Conservation (phyloP, 495 filamentous ascomycete species). For the Rostrohypoxylon terebratum region DNA sequence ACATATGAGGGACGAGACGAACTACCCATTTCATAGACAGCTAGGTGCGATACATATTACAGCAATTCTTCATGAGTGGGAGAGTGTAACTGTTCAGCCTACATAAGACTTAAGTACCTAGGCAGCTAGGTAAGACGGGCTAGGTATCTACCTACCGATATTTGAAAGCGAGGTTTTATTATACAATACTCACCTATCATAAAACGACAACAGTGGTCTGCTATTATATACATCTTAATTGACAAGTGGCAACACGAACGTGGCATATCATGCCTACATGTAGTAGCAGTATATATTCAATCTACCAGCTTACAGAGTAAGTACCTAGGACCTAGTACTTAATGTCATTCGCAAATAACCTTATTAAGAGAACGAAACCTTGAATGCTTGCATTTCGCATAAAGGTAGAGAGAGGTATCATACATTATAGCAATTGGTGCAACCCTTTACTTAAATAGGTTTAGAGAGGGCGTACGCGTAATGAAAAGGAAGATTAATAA, state of each 20-base stretch:
- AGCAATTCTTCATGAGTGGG: too few relatives aligned
- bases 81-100: too few relatives aligned
- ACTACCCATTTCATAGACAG: conserved; percentile 24
- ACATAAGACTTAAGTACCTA: neutral
- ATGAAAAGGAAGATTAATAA: conserved; percentile 25
- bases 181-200: conserved; percentile 35
- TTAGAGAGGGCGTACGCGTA: conserved; percentile 34
- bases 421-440: neutral
- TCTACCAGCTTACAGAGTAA: too few relatives aligned
- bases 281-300: too few relatives aligned
- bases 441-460: conserved; percentile 24
- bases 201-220: conserved; percentile 18
- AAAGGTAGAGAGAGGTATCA: neutral
- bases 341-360: conserved; percentile 35
- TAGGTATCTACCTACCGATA: too few relatives aligned
- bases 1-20: conserved; percentile 21
- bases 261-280: conserved; percentile 37
- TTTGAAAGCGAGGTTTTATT: conserved; percentile 10
- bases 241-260: conserved; percentile 44
- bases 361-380: conserved; percentile 32
- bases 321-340: too few relatives aligned
- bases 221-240: conserved; percentile 28
- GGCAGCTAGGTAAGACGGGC: too few relatives aligned
- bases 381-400: conserved; percentile 17
- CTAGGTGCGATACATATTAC: too few relatives aligned